Percentiles rank a stretch among this genome's conserved stretches.
Evolutionary conservation across 495 filamentous ascomycete species (phyloP).

Genomic region (Venustampulla echinocandica): DNA sequence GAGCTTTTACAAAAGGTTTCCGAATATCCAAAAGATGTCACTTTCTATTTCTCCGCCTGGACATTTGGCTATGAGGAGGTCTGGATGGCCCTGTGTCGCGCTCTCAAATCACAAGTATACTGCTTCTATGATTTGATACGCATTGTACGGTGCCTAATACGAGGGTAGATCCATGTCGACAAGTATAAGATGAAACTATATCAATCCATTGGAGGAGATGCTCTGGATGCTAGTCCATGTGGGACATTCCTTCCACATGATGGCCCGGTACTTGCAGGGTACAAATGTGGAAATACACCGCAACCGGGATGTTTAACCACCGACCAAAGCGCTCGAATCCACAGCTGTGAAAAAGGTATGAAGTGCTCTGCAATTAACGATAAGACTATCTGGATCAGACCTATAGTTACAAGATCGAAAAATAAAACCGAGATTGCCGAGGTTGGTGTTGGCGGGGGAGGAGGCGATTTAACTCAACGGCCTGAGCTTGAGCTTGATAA

Average conservation of each 20-base stretch:
- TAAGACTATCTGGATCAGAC: slow-evolving; percentile 65
- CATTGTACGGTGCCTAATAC: slow-evolving; percentile 8
- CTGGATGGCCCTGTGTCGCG: slow-evolving; percentile 71
- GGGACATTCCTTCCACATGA: slow-evolving; percentile 39
- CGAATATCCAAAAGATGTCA: slow-evolving; percentile 62
- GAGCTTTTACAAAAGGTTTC: slow-evolving; percentile 65
- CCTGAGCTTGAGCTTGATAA: slow-evolving; percentile 54
- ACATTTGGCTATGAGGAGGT: slow-evolving; percentile 93
- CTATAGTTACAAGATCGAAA: slow-evolving; percentile 53
- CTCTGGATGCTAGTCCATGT: slow-evolving; percentile 18
- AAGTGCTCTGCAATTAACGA: slow-evolving; percentile 48
- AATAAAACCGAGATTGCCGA: slow-evolving; percentile 59
- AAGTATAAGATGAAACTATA: slow-evolving; percentile 71
- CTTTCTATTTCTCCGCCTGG: slow-evolving; percentile 84
- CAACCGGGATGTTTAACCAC: slow-evolving; percentile 65
- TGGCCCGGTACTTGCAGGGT: slow-evolving; percentile 64
- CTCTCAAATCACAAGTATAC: slow-evolving; percentile 54
- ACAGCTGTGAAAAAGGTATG: slow-evolving; percentile 76
- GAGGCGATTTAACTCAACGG: slow-evolving; percentile 59
- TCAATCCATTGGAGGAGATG: slow-evolving; percentile 41
- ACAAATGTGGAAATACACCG: slow-evolving; percentile 60
- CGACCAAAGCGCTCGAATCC: slow-evolving; percentile 57
- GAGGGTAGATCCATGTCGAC: slow-evolving; percentile 66
- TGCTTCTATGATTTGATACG: neutral
- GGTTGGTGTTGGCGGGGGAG: slow-evolving; percentile 68